Conservation (phyloP, 2,329 filamentous ascomycete genomes). For the Paraphaeosphaeria minitans region DNA sequence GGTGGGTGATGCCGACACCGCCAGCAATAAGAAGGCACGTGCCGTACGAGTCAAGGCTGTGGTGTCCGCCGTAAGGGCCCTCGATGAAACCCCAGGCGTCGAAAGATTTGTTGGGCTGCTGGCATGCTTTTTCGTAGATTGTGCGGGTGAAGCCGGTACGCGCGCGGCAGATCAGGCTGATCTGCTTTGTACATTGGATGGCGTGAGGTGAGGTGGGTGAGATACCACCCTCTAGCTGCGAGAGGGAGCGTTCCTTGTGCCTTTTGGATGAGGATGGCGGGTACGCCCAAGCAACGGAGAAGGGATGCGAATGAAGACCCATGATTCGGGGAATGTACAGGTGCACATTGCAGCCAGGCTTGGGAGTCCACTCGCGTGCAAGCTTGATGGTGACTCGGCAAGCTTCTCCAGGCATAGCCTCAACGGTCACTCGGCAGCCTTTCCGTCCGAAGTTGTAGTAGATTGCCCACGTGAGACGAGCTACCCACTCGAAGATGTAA, state of each 20-base stretch:
- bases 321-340: conserved; percentile 60
- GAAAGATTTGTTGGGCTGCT: conserved; percentile 64
- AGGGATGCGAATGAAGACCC: conserved; percentile 54
- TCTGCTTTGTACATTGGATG: conserved; percentile 48
- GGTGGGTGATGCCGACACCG: conserved; percentile 81
- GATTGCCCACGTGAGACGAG: conserved; percentile 55
- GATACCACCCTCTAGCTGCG: conserved; percentile 38
- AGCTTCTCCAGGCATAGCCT: conserved; percentile 65
- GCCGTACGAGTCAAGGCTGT: conserved; percentile 75
- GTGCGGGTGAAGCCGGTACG: conserved; percentile 74
- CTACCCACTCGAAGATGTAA: conserved; percentile 71
- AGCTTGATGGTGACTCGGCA: conserved; percentile 66
- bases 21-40: conserved; percentile 80
- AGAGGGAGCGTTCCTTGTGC: conserved; percentile 43
- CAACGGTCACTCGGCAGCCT: conserved; percentile 59
- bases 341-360: conserved; percentile 65
- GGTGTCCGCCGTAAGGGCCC: conserved; percentile 75
- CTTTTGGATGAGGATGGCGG: conserved; percentile 40
- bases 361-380: conserved; percentile 58
- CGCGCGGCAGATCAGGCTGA: conserved; percentile 75
- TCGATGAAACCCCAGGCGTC: conserved; percentile 71
- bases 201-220: conserved; percentile 22
- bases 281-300: conserved; percentile 57
- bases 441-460: conserved; percentile 60
- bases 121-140: conserved; percentile 70